phyloP scores from a whole-genome alignment of 225 moss, liverwort and hornwort genomes.

The Rhytidiadelphus loreus region DNA sequence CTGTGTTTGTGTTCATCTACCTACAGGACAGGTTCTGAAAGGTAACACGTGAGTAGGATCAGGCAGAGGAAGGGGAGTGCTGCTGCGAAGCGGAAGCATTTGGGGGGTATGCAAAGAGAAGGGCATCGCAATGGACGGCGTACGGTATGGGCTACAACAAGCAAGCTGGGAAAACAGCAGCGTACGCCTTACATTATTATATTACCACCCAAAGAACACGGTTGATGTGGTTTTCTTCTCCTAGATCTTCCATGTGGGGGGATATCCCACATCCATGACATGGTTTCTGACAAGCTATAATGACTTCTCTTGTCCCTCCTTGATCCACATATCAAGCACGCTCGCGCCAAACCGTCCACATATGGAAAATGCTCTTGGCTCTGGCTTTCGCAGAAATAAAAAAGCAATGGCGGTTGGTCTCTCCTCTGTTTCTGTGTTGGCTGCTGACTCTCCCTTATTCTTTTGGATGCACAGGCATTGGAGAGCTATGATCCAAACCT shows the following conservation, averaged over 20 bases:
- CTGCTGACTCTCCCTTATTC: conserved; percentile 99
- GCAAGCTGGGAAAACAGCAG: conserved; percentile 99
- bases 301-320: conserved; percentile 67
- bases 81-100: conserved; percentile 67
- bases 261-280: conserved; percentile 58
- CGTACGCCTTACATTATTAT: conserved; percentile 97
- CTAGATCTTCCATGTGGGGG: conserved; percentile 95
- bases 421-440: conserved; percentile 98
- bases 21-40: conserved; percentile 53
- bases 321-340: conserved; percentile 80
- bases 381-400: conserved; percentile 99
- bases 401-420: conserved; percentile 80
- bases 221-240: conserved; percentile 97
- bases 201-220: conserved; percentile 74
- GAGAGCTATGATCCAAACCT: conserved; percentile 97
- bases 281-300: conserved; percentile 62
- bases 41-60: conserved; percentile 42
- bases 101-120: conserved; percentile 79
- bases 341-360: conserved; percentile 78
- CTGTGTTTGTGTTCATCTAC: conserved; percentile 62
- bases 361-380: conserved; percentile 90
- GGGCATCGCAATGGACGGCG: conserved; percentile 96
- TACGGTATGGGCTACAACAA: conserved; percentile 97
- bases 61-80: conserved; percentile 50
- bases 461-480: conserved; percentile 99